Evolutionary conservation across 768 basidiomycete species (phyloP).

Genomic region (Lactarius sp.): DNA sequence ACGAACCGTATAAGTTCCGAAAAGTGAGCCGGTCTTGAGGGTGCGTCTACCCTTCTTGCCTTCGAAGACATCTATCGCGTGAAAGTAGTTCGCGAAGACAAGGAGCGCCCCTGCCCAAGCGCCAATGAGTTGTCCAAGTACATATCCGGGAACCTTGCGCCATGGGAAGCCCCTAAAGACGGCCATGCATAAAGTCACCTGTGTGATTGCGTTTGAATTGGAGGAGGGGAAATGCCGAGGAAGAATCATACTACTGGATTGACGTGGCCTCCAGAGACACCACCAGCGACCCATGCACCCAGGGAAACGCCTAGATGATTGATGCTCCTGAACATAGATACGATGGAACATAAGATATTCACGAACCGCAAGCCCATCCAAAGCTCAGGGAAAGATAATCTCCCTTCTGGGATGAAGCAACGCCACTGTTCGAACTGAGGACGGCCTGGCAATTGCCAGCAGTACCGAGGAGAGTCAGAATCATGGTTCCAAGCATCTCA

Average conservation of each 20-base stretch:
- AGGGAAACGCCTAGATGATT: slow-evolving; percentile 44
- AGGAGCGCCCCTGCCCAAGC: too few species aligned
- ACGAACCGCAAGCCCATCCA: slow-evolving; percentile 28
- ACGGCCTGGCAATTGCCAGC: slow-evolving; percentile 28
- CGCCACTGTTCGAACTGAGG: not conserved
- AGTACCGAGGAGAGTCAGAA: slow-evolving; percentile 26
- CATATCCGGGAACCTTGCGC: slow-evolving; percentile 71
- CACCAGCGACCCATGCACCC: slow-evolving; percentile 63
- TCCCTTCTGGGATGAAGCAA: slow-evolving; percentile 27
- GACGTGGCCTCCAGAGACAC: slow-evolving; percentile 65
- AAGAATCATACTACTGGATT: slow-evolving; percentile 32
- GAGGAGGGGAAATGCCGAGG: not conserved
- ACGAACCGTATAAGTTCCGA: slow-evolving; percentile 58
- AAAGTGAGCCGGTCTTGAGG: slow-evolving; percentile 50
- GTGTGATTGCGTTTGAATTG: not conserved
- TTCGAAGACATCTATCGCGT: too few species aligned
- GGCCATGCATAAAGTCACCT: slow-evolving; percentile 65
- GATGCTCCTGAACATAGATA: not conserved
- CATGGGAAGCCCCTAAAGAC: slow-evolving; percentile 43
- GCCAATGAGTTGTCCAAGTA: slow-evolving; percentile 33
- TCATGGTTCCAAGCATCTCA: slow-evolving; percentile 30
- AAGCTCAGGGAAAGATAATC: slow-evolving; percentile 23
- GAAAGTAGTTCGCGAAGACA: too few species aligned
- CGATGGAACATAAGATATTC: not conserved
- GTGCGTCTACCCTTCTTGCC: too few species aligned